phyloP scores from a whole-genome alignment of 1,139 yeast genomes.

The Blastobotrys illinoisensis region DNA sequence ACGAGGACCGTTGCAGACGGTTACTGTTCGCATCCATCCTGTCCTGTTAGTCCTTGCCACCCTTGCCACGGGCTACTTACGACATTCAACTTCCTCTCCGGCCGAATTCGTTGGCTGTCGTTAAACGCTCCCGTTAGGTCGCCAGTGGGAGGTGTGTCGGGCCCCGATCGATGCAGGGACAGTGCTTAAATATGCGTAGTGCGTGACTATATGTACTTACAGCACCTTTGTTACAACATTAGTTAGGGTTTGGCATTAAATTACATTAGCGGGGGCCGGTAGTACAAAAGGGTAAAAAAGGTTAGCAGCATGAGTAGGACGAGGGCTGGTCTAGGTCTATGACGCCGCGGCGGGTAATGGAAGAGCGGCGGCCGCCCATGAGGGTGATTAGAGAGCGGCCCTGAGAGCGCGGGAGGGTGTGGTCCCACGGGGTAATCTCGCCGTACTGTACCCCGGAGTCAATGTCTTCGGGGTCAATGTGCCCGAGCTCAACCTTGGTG shows the following conservation, averaged over 20 bases:
- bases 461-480: conserved; percentile 40
- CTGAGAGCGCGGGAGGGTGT: conserved; percentile 17
- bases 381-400: conserved; percentile 12
- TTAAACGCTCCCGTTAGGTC: background rate
- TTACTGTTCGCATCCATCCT: background rate
- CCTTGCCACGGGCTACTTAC: background rate
- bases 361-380: conserved; percentile 11
- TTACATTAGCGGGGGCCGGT: background rate
- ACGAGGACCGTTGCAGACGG: background rate
- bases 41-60: background rate
- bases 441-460: conserved; percentile 46
- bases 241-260: too few relatives aligned
- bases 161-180: background rate
- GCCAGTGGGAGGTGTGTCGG: background rate
- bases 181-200: background rate
- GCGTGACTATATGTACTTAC: background rate
- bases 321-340: background rate
- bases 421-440: conserved; percentile 38
- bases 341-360: background rate
- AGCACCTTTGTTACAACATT: too few relatives aligned
- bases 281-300: background rate
- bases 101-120: background rate
- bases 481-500: conserved; percentile 42
- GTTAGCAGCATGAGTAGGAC: conserved; percentile 6
- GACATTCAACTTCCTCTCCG: background rate